Base-by-base conservation (phyloP, 2,329 filamentous ascomycete species). In the Volutella citrinella region DNA sequence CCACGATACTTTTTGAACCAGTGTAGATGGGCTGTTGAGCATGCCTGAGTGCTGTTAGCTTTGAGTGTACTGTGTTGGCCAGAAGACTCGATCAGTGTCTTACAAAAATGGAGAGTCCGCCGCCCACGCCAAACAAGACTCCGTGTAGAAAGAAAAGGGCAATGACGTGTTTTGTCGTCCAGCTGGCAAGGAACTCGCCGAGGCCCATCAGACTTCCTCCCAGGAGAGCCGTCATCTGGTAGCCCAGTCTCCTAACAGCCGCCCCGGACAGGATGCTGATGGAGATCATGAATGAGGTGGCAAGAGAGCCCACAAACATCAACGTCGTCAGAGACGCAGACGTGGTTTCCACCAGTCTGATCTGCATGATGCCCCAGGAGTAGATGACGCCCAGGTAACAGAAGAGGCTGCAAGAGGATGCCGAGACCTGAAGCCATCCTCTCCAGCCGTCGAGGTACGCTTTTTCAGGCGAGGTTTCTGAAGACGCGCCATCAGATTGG, bases 351-450 rank as follows among this genome's bases (percentile, higher is more conserved):
- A 54, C 46, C 2, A 57, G 48, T 12, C 45, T 32, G 14, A 57
- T 45, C 30, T 57, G 55, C 39, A 57, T 50, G 9, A 57, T 55
- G 16, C 55, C 55, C 49, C 52, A 57, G 0, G 55, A 57, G 28
- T 57, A 57, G n/a, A 57, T 34, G 9, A 58, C 47, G 0, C 55
- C 55, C 1, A 57, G 49, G 13, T 57, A 57, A 2, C 57, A 42
- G 3, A 57, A 57, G 2, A 57, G 18, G 0, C 48, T 49, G 10
- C 48, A 51, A 3, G 48, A 34, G 10, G 48, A 48, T 4, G 48
- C 48, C 6, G 22, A 16, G 0, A 51, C 48, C 5, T 43, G 38
- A 1, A 51, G 37, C 37, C 48, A 51, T 5, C 48, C 48, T 19
- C 24, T 40, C 0, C 32, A 31, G 1, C 43, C 35, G 5, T 50